Conservation (phyloP, 2,329 filamentous ascomycete species). For the Aspergillus thermomutatus region DNA sequence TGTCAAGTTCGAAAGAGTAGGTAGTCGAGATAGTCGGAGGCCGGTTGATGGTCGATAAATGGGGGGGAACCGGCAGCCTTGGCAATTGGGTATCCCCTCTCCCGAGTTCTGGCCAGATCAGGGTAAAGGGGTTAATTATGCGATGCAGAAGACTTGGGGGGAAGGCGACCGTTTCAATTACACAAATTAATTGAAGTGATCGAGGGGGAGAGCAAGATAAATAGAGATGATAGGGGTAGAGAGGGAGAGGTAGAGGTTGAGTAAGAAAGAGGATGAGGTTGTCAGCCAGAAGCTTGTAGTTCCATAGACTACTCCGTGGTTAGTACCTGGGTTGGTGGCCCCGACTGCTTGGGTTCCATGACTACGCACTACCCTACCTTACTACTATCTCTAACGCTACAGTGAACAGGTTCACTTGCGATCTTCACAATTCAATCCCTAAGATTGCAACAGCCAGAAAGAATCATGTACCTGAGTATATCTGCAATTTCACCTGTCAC, state of each 20-base stretch:
- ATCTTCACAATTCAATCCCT: too few relatives aligned
- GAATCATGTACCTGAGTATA: background rate
- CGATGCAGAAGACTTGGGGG: background rate
- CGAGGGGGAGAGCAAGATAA: constrained; percentile 2
- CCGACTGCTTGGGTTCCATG: background rate
- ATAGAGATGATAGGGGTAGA: constrained; percentile 2
- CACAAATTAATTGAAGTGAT: background rate
- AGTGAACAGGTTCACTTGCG: background rate
- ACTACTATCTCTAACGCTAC: too few relatives aligned
- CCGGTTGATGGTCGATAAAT: constrained; percentile 14
- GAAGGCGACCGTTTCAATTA: background rate
- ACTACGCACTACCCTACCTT: background rate
- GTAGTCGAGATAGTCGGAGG: constrained; percentile 8
- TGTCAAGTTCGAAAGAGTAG: background rate
- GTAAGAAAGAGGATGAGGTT: constrained; percentile 10
- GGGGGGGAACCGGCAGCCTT: constrained; percentile 8
- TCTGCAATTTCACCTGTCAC: background rate
- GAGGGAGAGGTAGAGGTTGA: constrained; percentile 7
- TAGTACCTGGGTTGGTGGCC: background rate
- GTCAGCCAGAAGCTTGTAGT: constrained; percentile 11
- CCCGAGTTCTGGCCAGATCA: background rate
- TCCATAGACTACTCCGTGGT: too few relatives aligned
- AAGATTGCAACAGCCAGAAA: background rate
- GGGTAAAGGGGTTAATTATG: constrained; percentile 1
- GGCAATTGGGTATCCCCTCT: constrained; percentile 2